Evolutionary conservation across 371 early-diverging fungal species (phyloP).

Genomic region (Mortierella sp.): DNA sequence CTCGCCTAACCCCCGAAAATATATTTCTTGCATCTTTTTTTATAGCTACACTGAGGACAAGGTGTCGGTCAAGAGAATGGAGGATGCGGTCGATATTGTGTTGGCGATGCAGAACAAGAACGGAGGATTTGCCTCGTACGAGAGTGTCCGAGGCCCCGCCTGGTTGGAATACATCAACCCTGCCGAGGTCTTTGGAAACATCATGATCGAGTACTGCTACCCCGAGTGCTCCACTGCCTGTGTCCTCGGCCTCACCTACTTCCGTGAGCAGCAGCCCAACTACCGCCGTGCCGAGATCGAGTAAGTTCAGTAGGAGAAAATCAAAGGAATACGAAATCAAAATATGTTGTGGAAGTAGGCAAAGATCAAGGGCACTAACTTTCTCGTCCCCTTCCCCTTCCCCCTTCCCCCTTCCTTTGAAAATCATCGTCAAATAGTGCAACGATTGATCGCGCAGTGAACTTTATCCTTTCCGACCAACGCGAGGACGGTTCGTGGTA

Average conservation of each 20-base stretch:
- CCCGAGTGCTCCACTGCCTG: conserved; percentile 97
- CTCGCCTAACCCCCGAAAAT: too few relatives aligned
- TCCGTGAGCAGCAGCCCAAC: conserved; percentile 81
- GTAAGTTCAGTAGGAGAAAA: conserved; percentile 41
- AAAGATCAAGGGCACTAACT: neutral
- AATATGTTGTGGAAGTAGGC: too few relatives aligned
- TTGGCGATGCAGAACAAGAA: conserved; percentile 92
- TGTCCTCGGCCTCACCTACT: conserved; percentile 85
- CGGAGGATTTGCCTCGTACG: conserved; percentile 95
- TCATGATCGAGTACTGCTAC: conserved; percentile 98
- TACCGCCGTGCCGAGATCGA: conserved; percentile 89
- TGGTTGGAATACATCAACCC: conserved; percentile 92
- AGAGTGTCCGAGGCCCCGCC: conserved; percentile 82
- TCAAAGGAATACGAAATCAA: neutral
- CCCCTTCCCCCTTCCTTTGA: neutral
- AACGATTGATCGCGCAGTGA: conserved; percentile 71
- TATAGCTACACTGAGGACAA: conserved; percentile 60
- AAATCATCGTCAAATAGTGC: conserved; percentile 20
- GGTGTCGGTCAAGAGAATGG: conserved; percentile 73
- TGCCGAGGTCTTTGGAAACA: conserved; percentile 91
- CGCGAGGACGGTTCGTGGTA: conserved; percentile 93
- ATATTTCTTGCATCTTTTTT: neutral
- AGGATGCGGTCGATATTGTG: conserved; percentile 91
- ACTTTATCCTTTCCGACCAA: conserved; percentile 83
- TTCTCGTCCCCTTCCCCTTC: neutral